Conservation (phyloP, 179 eudicot genomes). For the Patellifolia procumbens region DNA sequence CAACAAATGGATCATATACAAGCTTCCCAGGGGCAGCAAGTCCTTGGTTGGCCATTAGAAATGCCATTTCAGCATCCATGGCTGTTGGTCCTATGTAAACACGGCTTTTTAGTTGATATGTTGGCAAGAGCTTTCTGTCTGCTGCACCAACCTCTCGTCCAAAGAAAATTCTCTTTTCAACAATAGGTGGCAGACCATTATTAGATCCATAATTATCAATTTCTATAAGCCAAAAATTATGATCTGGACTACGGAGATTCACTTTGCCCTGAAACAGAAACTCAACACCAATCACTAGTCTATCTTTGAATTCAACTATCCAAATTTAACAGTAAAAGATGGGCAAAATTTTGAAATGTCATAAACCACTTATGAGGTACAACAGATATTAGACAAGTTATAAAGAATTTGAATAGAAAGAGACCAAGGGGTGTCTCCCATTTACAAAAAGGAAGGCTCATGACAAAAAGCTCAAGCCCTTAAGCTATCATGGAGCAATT, state of each 20-base stretch:
- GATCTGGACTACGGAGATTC: slow-evolving; percentile 68
- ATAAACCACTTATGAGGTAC: not conserved
- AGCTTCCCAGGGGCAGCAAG: slow-evolving; percentile 82
- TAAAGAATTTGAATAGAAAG: no score
- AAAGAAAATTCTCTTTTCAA: slow-evolving; percentile 72
- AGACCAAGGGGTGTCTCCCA: no score
- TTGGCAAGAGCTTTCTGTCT: slow-evolving; percentile 87
- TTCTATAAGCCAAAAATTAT: slow-evolving; percentile 86
- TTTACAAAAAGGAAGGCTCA: no score
- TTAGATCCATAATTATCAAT: slow-evolving; percentile 73
- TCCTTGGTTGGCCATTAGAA: slow-evolving; percentile 97
- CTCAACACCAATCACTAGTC: slow-evolving; percentile 9
- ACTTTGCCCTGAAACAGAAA: slow-evolving; percentile 76
- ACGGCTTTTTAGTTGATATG: slow-evolving; percentile 92
- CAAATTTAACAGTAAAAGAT: not conserved
- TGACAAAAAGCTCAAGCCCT: no score
- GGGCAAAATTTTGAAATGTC: not conserved
- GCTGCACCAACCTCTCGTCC: slow-evolving; percentile 92
- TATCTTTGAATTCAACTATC: not conserved
- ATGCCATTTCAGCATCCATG: slow-evolving; percentile 99
- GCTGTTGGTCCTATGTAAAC: slow-evolving; percentile 97
- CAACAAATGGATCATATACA: slow-evolving; percentile 97
- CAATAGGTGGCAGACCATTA: slow-evolving; percentile 93
- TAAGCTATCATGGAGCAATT: no score
- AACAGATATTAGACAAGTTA: not conserved